phyloP scores from a whole-genome alignment of 768 basidiomycete species.

The Suillus americanus region DNA sequence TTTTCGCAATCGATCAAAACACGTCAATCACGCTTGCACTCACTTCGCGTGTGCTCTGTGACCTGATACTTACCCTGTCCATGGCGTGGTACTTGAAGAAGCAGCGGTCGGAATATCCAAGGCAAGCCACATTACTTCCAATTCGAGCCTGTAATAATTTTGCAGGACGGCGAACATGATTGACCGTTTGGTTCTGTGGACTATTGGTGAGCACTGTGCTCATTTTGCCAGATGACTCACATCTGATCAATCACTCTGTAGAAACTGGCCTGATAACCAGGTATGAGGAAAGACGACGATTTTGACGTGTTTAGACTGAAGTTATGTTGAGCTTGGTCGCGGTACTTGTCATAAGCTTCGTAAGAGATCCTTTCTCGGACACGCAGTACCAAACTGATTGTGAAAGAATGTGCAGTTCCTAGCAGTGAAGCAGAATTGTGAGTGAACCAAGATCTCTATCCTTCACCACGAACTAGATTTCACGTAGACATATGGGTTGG shows the following conservation, averaged over 20 bases:
- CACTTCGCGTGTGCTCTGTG: not conserved
- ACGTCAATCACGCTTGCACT: not conserved
- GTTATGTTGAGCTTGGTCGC: not conserved
- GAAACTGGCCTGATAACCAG: constrained; percentile 6
- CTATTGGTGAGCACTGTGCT: not conserved
- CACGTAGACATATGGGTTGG: constrained; percentile 3
- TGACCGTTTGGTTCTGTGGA: constrained; percentile 2
- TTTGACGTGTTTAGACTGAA: not conserved
- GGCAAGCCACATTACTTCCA: not conserved
- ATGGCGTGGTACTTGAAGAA: not conserved
- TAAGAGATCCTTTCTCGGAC: not conserved
- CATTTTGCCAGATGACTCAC: not conserved
- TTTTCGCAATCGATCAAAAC: not conserved
- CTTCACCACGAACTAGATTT: not conserved
- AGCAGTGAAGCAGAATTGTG: constrained; percentile 1
- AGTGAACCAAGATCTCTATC: not conserved
- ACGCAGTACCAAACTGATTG: not conserved
- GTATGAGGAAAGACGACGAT: not conserved
- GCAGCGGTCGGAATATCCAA: not conserved
- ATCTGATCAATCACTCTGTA: not conserved
- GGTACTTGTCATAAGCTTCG: not conserved
- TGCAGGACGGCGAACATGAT: not conserved
- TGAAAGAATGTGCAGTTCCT: not conserved
- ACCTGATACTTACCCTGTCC: not conserved
- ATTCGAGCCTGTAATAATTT: not conserved